A percentile compares a stretch with the other conserved stretches of the same genome.
phyloP scores from a whole-genome alignment of 169 alveolate species.

The Plasmodium inui region DNA sequence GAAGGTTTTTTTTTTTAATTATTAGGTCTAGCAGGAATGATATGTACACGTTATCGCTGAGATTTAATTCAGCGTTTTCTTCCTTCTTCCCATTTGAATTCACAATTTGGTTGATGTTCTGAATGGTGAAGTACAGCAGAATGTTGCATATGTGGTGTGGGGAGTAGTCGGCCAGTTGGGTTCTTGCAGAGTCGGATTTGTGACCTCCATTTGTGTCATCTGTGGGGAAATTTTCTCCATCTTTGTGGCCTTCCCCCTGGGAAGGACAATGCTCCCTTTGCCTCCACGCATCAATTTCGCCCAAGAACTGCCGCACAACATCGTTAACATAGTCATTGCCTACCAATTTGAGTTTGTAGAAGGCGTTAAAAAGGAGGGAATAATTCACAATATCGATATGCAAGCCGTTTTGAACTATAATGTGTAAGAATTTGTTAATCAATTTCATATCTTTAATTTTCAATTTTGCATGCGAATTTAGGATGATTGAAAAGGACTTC shows the following conservation, averaged over 20 bases:
- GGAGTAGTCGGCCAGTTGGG: conserved; percentile 14
- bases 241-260: not conserved
- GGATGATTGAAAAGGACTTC: conserved; percentile 55
- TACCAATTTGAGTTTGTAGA: conserved; percentile 45
- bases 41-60: conserved; percentile 4
- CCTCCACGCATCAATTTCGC: conserved; percentile 23
- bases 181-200: not conserved
- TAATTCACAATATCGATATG: conserved; percentile 51
- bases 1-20: conserved; percentile 43
- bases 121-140: conserved; percentile 55
- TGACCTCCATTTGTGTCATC: not conserved
- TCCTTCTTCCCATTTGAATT: not conserved
- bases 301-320: conserved; percentile 16
- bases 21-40: conserved; percentile 20
- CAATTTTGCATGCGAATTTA: conserved; percentile 74
- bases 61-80: not conserved
- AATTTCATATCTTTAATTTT: conserved; percentile 70
- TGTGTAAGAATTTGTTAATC: conserved; percentile 66
- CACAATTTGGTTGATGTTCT: conserved; percentile 12
- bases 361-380: conserved; percentile 61
- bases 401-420: conserved; percentile 33
- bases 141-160: conserved; percentile 73
- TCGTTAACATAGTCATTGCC: conserved; percentile 12
- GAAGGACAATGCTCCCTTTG: not conserved
- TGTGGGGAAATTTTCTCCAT: not conserved